Evolutionary conservation across 2,329 filamentous ascomycete species (phyloP).

Genomic region (Fusarium sublunatum): DNA sequence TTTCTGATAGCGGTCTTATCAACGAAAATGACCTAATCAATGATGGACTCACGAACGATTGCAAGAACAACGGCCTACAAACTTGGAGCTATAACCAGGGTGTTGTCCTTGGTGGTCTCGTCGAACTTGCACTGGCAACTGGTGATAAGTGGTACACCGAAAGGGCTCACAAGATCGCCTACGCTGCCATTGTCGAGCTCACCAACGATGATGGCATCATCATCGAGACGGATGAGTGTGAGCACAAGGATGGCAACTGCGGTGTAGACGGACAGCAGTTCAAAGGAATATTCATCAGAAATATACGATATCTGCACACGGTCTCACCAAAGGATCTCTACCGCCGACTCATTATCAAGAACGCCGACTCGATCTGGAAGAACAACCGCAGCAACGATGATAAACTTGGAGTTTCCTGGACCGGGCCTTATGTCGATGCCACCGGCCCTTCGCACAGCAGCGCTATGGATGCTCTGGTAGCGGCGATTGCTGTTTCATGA

Average conservation of each 20-base stretch:
- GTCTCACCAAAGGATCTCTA: conserved; percentile 63
- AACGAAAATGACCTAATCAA: conserved; percentile 63
- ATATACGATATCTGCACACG: conserved; percentile 68
- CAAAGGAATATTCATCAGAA: conserved; percentile 77
- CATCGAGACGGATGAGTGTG: conserved; percentile 52
- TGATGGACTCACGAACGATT: conserved; percentile 61
- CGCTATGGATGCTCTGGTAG: conserved; percentile 75
- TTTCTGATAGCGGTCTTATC: conserved; percentile 62
- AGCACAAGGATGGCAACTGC: conserved; percentile 52
- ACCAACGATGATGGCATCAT: conserved; percentile 61
- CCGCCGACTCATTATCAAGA: conserved; percentile 65
- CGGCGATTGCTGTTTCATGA: conserved; percentile 60
- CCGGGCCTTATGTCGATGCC: conserved; percentile 65
- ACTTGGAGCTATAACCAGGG: conserved; percentile 70
- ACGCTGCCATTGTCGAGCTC: conserved; percentile 61
- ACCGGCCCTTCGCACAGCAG: conserved; percentile 71
- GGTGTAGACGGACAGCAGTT: conserved; percentile 70
- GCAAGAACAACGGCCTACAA: conserved; percentile 63
- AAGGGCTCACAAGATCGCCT: conserved; percentile 61
- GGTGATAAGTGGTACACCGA: conserved; percentile 55
- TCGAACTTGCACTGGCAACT: conserved; percentile 62
- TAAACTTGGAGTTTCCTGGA: conserved; percentile 72
- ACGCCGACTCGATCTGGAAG: conserved; percentile 74
- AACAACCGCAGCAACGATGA: conserved; percentile 63
- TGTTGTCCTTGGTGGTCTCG: conserved; percentile 65